These are phyloP conservation scores for Triticum timopheevii DNA, from an alignment of 176 grass and related monocot genomes.

Conservation along the genomic window DNA sequence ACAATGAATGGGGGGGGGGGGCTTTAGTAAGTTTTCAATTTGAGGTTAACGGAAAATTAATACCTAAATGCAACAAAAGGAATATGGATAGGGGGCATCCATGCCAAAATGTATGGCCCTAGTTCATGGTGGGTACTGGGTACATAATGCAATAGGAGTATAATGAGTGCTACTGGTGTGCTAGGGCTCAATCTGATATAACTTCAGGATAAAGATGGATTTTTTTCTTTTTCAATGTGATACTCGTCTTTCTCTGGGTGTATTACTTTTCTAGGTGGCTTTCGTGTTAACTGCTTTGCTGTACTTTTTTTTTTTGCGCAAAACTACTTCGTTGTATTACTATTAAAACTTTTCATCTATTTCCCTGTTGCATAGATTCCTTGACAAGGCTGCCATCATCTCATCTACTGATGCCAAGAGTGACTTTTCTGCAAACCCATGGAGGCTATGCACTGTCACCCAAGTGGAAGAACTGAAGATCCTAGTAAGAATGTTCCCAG, in stretches of 20 bases:
- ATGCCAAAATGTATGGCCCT: background rate
- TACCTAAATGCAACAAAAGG: background rate
- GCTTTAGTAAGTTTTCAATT: background rate
- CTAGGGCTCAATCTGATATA: background rate
- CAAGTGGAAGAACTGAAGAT: constrained; percentile 97
- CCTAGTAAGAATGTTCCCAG: constrained; percentile 71
- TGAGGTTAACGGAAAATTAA: background rate
- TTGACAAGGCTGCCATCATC: constrained; percentile 80
- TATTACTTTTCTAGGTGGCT: background rate
- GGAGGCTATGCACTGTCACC: constrained; percentile 87
- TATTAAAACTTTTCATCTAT: background rate
- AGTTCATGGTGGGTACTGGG: background rate
- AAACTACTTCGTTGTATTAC: background rate
- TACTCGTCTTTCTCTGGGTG: background rate
- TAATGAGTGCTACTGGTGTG: background rate
- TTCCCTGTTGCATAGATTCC: constrained; percentile 46
- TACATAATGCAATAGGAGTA: background rate
- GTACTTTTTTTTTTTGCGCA: background rate
- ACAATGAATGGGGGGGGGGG: no score
- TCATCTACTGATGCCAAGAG: constrained; percentile 46
- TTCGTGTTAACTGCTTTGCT: background rate
- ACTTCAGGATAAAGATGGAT: background rate
- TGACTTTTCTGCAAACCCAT: constrained; percentile 43
- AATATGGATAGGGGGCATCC: background rate
- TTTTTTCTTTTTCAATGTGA: background rate